Percentiles rank a stretch among this genome's conserved stretches.
Evolutionary conservation across 148 eudicot genomes (phyloP).

Genomic region (Nepenthes gracilis): DNA sequence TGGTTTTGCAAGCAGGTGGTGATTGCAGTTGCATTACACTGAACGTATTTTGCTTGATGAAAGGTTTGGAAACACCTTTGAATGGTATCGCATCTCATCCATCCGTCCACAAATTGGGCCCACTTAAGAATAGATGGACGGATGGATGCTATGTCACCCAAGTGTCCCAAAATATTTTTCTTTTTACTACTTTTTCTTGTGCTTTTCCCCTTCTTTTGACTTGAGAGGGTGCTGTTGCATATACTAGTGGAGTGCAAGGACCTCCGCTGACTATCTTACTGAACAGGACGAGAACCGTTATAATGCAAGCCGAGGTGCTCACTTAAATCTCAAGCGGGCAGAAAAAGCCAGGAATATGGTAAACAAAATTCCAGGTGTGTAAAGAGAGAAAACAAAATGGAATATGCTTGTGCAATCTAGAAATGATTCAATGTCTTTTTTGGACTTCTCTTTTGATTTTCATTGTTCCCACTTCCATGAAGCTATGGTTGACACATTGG

Average conservation of each 20-base stretch:
- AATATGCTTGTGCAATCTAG: neutral
- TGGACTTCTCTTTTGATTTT: neutral
- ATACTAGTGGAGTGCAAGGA: neutral
- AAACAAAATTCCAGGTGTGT: conserved; percentile 74
- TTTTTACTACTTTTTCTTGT: too few species aligned
- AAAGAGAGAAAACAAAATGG: neutral
- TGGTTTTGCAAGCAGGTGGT: too few species aligned
- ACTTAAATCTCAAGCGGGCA: conserved; percentile 79
- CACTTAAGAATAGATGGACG: too few species aligned
- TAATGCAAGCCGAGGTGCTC: conserved; percentile 78
- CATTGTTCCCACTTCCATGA: conserved; percentile 5
- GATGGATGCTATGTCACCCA: too few species aligned
- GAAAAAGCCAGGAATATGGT: conserved; percentile 72
- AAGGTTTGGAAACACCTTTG: too few species aligned
- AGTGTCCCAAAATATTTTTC: too few species aligned
- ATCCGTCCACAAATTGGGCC: too few species aligned
- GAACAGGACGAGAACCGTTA: conserved; percentile 69
- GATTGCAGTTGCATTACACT: too few species aligned
- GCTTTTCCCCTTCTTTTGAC: too few species aligned
- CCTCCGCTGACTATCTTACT: neutral
- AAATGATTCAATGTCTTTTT: neutral
- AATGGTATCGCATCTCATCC: too few species aligned
- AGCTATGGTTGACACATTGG: conserved; percentile 90
- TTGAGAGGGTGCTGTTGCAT: too few species aligned
- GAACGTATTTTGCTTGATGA: too few species aligned